A percentile compares a stretch with the other conserved stretches of the same genome.
phyloP scores from a whole-genome alignment of 495 filamentous ascomycete genomes.

The Neurospora discreta region DNA sequence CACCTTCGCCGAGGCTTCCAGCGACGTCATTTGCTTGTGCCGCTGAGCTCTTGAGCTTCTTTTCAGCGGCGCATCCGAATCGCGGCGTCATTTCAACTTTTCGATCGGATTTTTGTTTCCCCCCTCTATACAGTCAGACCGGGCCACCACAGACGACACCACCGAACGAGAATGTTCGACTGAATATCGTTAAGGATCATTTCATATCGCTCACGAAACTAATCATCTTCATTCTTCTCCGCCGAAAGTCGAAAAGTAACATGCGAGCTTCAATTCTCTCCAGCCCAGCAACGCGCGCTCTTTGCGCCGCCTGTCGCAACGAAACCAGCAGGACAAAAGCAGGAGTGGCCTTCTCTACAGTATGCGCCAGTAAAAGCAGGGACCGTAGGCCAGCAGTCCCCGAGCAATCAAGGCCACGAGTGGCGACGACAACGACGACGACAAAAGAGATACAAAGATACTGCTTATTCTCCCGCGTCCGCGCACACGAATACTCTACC shows the following conservation, averaged over 20 bases:
- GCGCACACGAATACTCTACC: not conserved
- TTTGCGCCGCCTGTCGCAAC: conserved; percentile 18
- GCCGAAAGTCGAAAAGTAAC: not conserved
- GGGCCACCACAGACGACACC: not conserved
- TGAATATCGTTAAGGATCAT: not conserved
- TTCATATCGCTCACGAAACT: not conserved
- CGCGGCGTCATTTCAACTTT: not conserved
- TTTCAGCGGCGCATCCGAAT: not conserved
- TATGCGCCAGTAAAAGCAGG: not conserved
- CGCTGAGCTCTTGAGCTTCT: not conserved
- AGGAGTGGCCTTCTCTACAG: not conserved
- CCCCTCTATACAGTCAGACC: not conserved
- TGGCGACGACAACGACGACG: not conserved
- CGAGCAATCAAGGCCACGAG: not conserved
- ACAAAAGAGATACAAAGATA: not conserved
- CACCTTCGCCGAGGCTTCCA: not conserved
- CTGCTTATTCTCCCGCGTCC: conserved; percentile 1
- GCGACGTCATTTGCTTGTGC: not conserved
- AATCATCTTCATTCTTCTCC: not conserved
- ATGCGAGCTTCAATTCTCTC: conserved; percentile 15
- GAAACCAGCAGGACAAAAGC: conserved; percentile 1
- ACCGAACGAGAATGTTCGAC: not conserved
- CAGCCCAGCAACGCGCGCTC: conserved; percentile 2
- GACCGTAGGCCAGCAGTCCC: not conserved
- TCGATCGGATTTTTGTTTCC: not conserved